phyloP scores from a whole-genome alignment of 2,329 filamentous ascomycete species.

The Ophiostoma piceae region DNA sequence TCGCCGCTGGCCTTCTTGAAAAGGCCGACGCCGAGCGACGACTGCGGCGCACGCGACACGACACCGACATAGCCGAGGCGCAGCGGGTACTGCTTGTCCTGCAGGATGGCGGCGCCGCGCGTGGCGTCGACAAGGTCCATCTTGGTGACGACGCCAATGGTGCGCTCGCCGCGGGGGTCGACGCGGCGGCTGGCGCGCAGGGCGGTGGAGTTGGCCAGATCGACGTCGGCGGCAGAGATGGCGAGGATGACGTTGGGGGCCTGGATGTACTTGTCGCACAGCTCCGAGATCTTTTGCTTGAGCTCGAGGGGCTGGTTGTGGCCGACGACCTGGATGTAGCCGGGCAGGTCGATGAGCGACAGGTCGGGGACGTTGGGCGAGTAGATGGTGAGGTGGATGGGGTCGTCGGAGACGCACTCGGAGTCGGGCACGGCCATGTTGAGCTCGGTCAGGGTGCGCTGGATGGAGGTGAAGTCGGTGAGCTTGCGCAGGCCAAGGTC shows the following conservation, averaged over 20 bases:
- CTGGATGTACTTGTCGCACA: constrained; percentile 98
- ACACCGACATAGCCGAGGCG: constrained; percentile 96
- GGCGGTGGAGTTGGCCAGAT: constrained; percentile 92
- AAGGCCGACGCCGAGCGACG: constrained; percentile 47
- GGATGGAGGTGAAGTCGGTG: constrained; percentile 85
- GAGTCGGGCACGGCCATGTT: constrained; percentile 87
- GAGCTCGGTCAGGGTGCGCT: constrained; percentile 88
- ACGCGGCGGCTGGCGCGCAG: constrained; percentile 83
- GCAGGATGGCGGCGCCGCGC: constrained; percentile 72
- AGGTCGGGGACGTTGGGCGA: constrained; percentile 93
- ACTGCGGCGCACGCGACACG: constrained; percentile 70
- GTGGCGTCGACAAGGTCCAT: constrained; percentile 92
- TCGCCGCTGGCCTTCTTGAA: constrained; percentile 68
- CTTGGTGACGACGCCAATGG: constrained; percentile 98
- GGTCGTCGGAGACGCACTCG: constrained; percentile 93
- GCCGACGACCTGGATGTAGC: constrained; percentile 93
- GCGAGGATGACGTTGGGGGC: constrained; percentile 93
- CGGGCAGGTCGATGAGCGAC: constrained; percentile 90
- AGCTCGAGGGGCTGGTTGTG: constrained; percentile 84
- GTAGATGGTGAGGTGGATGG: constrained; percentile 91
- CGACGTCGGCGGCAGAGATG: constrained; percentile 95
- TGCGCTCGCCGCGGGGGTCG: constrained; percentile 88
- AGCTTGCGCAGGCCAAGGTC: constrained; percentile 84
- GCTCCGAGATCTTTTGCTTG: constrained; percentile 90
- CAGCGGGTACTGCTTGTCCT: constrained; percentile 87